Evolutionary conservation across 2,329 filamentous ascomycete species (phyloP), one percentile per base, ranked within the genome.

Genomic region (Cryphonectria parasitica): DNA sequence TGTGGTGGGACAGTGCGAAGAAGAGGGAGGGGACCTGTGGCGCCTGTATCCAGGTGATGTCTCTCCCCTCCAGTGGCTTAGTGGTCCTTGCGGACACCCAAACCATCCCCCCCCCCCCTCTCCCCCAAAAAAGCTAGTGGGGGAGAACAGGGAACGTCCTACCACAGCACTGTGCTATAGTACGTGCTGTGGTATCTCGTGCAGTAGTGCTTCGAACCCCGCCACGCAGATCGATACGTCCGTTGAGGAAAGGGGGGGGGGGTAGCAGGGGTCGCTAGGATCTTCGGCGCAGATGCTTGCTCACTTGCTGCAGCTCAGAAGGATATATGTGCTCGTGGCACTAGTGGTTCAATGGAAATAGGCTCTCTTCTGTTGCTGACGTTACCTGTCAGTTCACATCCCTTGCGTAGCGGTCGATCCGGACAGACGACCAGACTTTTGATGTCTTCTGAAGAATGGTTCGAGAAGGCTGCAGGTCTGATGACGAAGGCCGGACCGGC

Each of bases 391-490:
- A 49, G 22, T 49, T n/a, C 22, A n/a, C 8, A n/a, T 11, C 5
- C 15, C 41, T n/a, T 54, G 49, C 8, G n/a, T 31, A 31, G 54
- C 54, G 54, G 54, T 31, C 54, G 54, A 58, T 31, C 54, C 1
- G 54, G 15, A 58, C 54, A 3, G 19, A 56, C 52, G 22, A n/a
- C 45, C 45, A 49, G 13, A 58, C 28, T 19, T 56, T 31, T 8
- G 1, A 2, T 25, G 5, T 58, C 13, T 58, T 58, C 54, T 58
- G 60, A 10, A 39, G 61, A 45, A 64, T 54, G 43, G 43, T 65
- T 54, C 43, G 64, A 65, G 64, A 52, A 65, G 64, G 64, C 43
- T 54, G 64, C 64, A 65, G 43, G 11, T 54, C 19, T 60, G 56
- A 17, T 60, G 56, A 60, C 17, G 25, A 31, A 36, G 54, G 22